Evolutionary conservation across 2,329 filamentous ascomycete genomes (phyloP).

Genomic region (Penicillium polonicum): DNA sequence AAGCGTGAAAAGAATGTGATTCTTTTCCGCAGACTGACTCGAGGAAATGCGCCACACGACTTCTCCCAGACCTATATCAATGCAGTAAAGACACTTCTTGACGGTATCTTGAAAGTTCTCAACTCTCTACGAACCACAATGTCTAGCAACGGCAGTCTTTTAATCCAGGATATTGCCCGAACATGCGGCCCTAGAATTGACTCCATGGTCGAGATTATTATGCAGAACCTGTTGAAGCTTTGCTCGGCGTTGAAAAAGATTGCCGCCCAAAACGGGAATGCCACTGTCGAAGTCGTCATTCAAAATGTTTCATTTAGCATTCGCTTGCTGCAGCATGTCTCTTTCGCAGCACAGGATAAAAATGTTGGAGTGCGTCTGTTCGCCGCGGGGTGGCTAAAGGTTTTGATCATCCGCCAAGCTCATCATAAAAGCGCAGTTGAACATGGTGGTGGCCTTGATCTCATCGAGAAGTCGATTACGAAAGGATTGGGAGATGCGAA

Average conservation of each 20-base stretch:
- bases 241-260: conserved; percentile 92
- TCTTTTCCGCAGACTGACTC: conserved; percentile 73
- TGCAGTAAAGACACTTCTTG: conserved; percentile 71
- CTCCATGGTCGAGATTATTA: conserved; percentile 81
- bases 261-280: conserved; percentile 76
- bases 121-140: conserved; percentile 85
- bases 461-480: conserved; percentile 83
- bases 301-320: conserved; percentile 74
- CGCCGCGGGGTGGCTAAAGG: conserved; percentile 79
- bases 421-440: conserved; percentile 78
- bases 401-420: conserved; percentile 72
- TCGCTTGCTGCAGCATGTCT: conserved; percentile 82
- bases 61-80: conserved; percentile 69
- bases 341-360: conserved; percentile 82
- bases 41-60: conserved; percentile 78
- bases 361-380: conserved; percentile 83
- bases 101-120: conserved; percentile 83
- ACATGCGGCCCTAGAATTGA: conserved; percentile 77
- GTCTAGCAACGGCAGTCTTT: conserved; percentile 77
- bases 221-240: conserved; percentile 87
- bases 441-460: conserved; percentile 76
- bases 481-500: conserved; percentile 88
- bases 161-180: conserved; percentile 81
- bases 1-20: conserved; percentile 77
- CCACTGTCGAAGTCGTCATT: conserved; percentile 77